A percentile compares a stretch with the other conserved stretches of the same genome.
phyloP scores from a whole-genome alignment of 352 stramenopile species.

The Phytophthora pinifolia region DNA sequence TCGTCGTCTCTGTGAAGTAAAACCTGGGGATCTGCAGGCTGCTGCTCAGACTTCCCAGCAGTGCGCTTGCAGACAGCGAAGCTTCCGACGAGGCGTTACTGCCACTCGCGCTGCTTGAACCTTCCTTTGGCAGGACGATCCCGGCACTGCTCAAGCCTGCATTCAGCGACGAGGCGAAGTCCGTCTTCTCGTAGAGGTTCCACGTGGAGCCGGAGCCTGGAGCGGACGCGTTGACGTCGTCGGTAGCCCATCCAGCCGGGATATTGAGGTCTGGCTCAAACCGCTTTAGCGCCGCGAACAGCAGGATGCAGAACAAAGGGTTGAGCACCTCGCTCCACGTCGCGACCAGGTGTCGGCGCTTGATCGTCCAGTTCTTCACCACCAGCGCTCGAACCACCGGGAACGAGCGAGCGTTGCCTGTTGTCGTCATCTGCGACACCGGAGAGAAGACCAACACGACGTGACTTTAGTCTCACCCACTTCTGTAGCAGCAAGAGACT shows the following conservation, averaged over 20 bases:
- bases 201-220: conserved; percentile 35
- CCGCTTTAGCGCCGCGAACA: conserved; percentile 70
- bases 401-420: background rate
- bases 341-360: conserved; percentile 61
- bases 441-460: background rate
- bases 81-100: conserved; percentile 7
- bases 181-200: conserved; percentile 42
- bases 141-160: conserved; percentile 26
- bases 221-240: conserved; percentile 33
- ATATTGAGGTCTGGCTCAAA: conserved; percentile 52
- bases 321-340: conserved; percentile 68
- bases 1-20: conserved; percentile 69
- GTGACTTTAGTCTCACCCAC: no score
- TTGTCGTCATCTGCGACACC: conserved; percentile 1
- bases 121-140: conserved; percentile 13
- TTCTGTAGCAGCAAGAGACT: background rate
- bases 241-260: conserved; percentile 48
- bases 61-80: conserved; percentile 10
- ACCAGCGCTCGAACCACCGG: conserved; percentile 49
- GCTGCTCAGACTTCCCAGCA: conserved; percentile 24
- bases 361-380: conserved; percentile 76
- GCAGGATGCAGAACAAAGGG: conserved; percentile 67
- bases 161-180: conserved; percentile 13
- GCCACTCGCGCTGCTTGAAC: conserved; percentile 3
- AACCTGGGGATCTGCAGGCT: conserved; percentile 49